These are phyloP conservation scores for Aaosphaeria pasadenensis DNA, from an alignment of 2,329 filamentous ascomycete genomes.

Conservation along the genomic window DNA sequence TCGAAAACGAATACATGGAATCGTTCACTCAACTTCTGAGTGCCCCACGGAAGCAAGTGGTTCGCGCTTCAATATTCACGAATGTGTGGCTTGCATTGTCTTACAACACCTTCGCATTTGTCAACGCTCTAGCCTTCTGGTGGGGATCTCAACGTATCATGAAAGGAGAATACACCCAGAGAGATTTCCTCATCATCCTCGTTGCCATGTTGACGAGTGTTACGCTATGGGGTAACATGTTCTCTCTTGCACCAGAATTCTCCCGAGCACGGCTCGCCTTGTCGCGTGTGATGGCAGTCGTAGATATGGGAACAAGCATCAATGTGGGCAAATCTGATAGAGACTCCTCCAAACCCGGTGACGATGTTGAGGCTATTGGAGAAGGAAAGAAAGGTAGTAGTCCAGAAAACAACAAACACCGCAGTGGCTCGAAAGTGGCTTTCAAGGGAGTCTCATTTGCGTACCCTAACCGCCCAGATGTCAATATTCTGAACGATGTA, in stretches of 20 bases:
- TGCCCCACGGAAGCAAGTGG: slow-evolving; percentile 48
- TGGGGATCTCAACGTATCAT: slow-evolving; percentile 73
- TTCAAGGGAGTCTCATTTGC: slow-evolving; percentile 25
- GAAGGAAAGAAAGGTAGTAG: too few species aligned
- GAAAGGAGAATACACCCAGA: slow-evolving; percentile 61
- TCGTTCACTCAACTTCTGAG: slow-evolving; percentile 46
- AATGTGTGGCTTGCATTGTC: slow-evolving; percentile 62
- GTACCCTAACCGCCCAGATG: slow-evolving; percentile 37
- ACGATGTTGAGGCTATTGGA: too few species aligned
- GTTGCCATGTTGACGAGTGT: slow-evolving; percentile 70
- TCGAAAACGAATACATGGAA: slow-evolving; percentile 48
- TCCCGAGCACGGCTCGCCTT: slow-evolving; percentile 63
- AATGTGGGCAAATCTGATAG: too few species aligned
- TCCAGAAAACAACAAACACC: too few species aligned
- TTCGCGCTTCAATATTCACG: slow-evolving; percentile 44
- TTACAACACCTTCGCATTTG: slow-evolving; percentile 61
- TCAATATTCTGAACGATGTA: slow-evolving; percentile 30
- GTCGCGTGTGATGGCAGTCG: slow-evolving; percentile 68
- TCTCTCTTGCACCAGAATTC: slow-evolving; percentile 71
- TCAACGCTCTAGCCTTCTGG: slow-evolving; percentile 76
- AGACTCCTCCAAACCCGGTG: too few species aligned
- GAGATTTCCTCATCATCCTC: slow-evolving; percentile 72
- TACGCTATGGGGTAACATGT: slow-evolving; percentile 70
- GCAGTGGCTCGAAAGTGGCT: slow-evolving; percentile 3
- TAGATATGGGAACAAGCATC: slow-evolving; percentile 47